Conservation (phyloP, 2,329 filamentous ascomycete species). For the Nemania sp. region DNA sequence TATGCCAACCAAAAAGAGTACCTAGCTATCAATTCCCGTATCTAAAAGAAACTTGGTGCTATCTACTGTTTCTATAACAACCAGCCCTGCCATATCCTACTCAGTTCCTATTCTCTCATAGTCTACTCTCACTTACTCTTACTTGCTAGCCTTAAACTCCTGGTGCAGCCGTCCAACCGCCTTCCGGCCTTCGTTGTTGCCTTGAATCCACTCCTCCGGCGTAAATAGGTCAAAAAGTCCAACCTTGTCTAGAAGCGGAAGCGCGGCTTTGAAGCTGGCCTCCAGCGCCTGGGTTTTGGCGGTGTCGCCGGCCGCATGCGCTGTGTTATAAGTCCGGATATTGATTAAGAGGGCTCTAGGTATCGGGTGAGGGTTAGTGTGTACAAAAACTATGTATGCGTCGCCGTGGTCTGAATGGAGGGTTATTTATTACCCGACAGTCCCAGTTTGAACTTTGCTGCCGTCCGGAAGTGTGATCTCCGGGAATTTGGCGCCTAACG, state of each 20-base stretch:
- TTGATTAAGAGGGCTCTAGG: conserved; percentile 46
- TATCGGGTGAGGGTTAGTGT: not conserved
- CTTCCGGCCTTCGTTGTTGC: conserved; percentile 44
- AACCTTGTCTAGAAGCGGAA: conserved; percentile 45
- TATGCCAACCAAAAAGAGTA: not conserved
- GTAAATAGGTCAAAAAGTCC: conserved; percentile 48
- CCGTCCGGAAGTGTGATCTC: conserved; percentile 48
- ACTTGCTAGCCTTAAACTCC: conserved; percentile 39
- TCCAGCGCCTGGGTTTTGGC: conserved; percentile 37
- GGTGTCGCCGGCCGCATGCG: conserved; percentile 41
- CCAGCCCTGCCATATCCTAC: not conserved
- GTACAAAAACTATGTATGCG: too few relatives aligned
- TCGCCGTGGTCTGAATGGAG: not conserved
- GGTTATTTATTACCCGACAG: conserved; percentile 42
- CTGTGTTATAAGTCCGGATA: conserved; percentile 46
- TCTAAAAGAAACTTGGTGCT: not conserved
- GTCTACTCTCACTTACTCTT: not conserved
- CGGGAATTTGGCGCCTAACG: conserved; percentile 45
- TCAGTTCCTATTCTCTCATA: not conserved
- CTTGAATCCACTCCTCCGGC: conserved; percentile 46
- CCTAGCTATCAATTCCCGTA: not conserved
- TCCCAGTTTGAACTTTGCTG: conserved; percentile 48
- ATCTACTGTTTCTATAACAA: not conserved
- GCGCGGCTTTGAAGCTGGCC: conserved; percentile 40
- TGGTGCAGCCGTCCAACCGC: conserved; percentile 43